These are phyloP conservation scores for Citrus glauca DNA, from an alignment of 345 rosid species.

Conservation along the genomic window DNA sequence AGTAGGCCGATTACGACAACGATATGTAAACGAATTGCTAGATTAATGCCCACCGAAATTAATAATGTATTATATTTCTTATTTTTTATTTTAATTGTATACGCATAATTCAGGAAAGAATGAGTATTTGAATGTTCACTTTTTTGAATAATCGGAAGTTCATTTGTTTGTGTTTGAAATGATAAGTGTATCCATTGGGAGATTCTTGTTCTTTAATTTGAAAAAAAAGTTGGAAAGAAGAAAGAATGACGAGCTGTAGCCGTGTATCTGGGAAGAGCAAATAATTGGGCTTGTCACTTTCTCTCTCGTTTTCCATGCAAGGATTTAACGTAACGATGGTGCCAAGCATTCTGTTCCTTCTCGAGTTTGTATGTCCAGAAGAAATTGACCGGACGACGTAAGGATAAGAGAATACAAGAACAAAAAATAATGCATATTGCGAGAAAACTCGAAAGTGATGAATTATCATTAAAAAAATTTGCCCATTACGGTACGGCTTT, in stretches of 20 bases:
- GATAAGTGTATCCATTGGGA: no score
- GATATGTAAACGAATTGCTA: no score
- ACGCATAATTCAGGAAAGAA: no score
- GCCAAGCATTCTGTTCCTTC: constrained; percentile 3
- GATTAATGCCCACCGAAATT: no score
- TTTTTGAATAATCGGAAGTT: no score
- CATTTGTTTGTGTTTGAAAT: no score
- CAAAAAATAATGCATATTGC: no score
- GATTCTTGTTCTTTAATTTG: no score
- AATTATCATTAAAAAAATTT: not conserved
- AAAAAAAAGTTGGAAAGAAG: not conserved
- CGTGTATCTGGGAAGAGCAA: not conserved
- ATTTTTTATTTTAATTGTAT: no score
- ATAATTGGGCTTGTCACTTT: not conserved
- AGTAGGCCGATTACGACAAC: no score
- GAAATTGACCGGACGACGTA: not conserved
- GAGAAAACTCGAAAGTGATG: not conserved
- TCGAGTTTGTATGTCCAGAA: not conserved
- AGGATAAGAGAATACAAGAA: not conserved
- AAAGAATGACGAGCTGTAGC: not conserved
- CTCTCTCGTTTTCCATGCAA: not conserved
- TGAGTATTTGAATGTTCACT: no score
- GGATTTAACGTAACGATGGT: not conserved
- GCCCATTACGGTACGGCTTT: not conserved
- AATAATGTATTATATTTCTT: no score